Evolutionary conservation across 75 land plant species (phyloP), one percentile per base, ranked within the genome.

Genomic region (Gnetum montanum): DNA sequence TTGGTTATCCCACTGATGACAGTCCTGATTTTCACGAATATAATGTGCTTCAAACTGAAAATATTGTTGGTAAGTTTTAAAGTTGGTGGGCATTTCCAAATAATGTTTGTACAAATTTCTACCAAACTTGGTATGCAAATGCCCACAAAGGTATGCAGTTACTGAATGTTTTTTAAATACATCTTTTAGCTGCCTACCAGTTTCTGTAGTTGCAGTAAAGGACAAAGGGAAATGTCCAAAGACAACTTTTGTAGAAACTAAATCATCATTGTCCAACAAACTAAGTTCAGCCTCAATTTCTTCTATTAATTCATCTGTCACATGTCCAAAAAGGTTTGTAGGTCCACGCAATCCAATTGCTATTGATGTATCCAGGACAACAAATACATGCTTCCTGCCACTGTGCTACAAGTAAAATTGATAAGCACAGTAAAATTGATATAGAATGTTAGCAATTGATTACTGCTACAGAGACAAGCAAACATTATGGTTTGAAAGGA

Each of bases 141-240:
- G 99, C 20, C 99, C 99, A 66, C 91, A 86, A 6, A 95, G 15
- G 61, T 95, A 95, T 7, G 88, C 79, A 31, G 85, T 71, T 40
- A 90, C 34, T 10, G 77, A 69, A 60, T 90, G 81, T 47, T 77
- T 83, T 6, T 85, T 72, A 44, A 95, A 74, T 1, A 86, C 43
- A 40, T 75, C 85, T 63, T 81, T 68, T n/a, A 77, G 70, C 26
- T 66, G 74, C 48, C 59, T 86, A 24, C 86, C 86, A 12, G 78
- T 70, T 28, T 69, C 56, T 53, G 99, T 48, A 12, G 69, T 52
- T 31, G 88, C 82, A 29, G 99, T 83, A 55, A 90, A 95, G 27
- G 99, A 95, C 57, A 90, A 56, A 15, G 99, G 96, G 57, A 86
- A 95, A 67, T 95, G 99, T 28, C 99, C 99, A 72, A 77, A 95